Percentiles rank a stretch among this genome's conserved stretches.
phyloP scores from a whole-genome alignment of 2,329 filamentous ascomycete genomes.

The Tricladium varicosporioides region DNA sequence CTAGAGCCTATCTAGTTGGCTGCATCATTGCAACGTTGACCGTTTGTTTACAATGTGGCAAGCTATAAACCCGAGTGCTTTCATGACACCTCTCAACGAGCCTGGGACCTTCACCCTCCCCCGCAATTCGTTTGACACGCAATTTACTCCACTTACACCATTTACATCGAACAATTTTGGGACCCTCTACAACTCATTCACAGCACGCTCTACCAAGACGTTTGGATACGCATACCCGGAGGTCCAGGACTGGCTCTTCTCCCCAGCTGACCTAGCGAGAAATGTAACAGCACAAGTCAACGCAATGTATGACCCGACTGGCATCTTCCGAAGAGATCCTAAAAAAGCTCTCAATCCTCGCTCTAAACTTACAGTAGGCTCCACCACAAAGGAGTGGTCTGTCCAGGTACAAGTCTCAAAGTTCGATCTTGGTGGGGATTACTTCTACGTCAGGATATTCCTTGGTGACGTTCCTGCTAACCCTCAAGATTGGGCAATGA shows the following conservation, averaged over 20 bases:
- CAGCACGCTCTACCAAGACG: constrained; percentile 36
- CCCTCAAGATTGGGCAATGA: constrained; percentile 20
- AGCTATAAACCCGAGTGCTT: constrained; percentile 65
- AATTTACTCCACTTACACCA: constrained; percentile 36
- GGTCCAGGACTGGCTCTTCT: constrained; percentile 48
- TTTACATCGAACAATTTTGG: constrained; percentile 41
- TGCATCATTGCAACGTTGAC: constrained; percentile 58
- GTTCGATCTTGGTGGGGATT: constrained; percentile 25
- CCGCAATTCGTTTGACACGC: constrained; percentile 23
- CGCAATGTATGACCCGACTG: constrained; percentile 42
- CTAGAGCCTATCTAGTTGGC: constrained; percentile 1
- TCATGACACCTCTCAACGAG: constrained; percentile 44
- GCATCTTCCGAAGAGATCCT: constrained; percentile 3
- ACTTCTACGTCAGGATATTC: constrained; percentile 27
- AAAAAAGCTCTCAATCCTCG: not conserved
- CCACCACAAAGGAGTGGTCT: constrained; percentile 23
- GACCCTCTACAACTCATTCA: constrained; percentile 45
- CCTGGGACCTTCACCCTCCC: constrained; percentile 30
- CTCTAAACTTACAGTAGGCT: not conserved
- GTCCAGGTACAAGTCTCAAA: constrained; percentile 24
- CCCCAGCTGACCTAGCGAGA: constrained; percentile 54
- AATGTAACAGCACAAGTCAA: constrained; percentile 61
- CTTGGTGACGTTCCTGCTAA: constrained; percentile 23
- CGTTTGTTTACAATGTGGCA: constrained; percentile 76
- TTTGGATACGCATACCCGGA: constrained; percentile 19